Evolutionary conservation across 2,329 filamentous ascomycete genomes (phyloP), one percentile per base, ranked within the genome.

Genomic region (Neonectria faginata): DNA sequence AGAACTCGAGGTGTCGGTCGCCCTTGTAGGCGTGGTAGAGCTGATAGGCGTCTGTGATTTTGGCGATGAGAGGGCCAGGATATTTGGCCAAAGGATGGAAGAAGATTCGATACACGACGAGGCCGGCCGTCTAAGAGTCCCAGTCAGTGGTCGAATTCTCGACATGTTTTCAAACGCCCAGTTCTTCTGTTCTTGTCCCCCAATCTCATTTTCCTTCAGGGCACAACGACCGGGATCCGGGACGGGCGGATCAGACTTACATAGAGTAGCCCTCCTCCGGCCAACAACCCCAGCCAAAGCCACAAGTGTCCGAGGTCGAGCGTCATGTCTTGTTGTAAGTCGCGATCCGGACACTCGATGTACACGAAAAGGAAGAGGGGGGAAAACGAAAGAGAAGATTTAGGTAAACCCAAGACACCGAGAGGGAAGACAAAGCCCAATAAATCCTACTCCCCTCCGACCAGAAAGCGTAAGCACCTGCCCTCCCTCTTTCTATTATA

Each of bases 21-120:
- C 92, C 92, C 73, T 88, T 90, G 79, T 89, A 92, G 52, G 91
- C 91, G 70, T 93, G 89, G 77, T 92, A 94, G 31, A 91, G 85
- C 75, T 89, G 87, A 71, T 90, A 86, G 68, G 81, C 86, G 71
- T 89, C 84, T n/a, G 88, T 89, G 69, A 91, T 77, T 73, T 87
- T 89, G 62, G 87, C 88, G 45, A 90, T 74, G 52, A 89, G 79
- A 0, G 89, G 90, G 1, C 89, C 89, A 1, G 89, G 89, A 67
- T 90, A 90, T 62, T 85, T 87, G 18, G 88, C 84, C 10, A 91
- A 78, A 3, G 89, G 89, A 72, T 91, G 89, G 75, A 91, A 86
- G 74, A 84, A 88, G 62, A 90, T 70, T 60, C 87, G 82, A 73
- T 91, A 90, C 47, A 87, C 69, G 55, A 83, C 74, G 31, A 88